Percentiles rank a stretch among this genome's conserved stretches.
phyloP scores from a whole-genome alignment of 257 asterid genomes.

The Solanum pinnatisectum region DNA sequence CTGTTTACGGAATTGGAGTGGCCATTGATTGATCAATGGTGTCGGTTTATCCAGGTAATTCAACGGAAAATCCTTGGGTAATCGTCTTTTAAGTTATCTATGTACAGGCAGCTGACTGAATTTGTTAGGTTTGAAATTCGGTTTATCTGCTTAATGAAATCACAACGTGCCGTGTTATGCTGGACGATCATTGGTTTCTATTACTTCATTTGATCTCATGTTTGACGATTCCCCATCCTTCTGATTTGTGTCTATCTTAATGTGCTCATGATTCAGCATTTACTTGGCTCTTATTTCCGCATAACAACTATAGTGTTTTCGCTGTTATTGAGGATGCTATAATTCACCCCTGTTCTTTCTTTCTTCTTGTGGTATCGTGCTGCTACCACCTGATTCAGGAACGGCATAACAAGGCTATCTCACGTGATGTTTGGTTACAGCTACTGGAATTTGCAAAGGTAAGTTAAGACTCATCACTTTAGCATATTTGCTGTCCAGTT shows the following conservation, averaged over 20 bases:
- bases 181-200: background rate
- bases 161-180: background rate
- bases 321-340: background rate
- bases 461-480: slow-evolving; percentile 2
- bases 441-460: slow-evolving; percentile 95
- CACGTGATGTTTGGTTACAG: slow-evolving; percentile 96
- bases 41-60: slow-evolving; percentile 86
- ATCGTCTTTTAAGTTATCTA: background rate
- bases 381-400: slow-evolving; percentile 38
- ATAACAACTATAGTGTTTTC: background rate
- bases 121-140: background rate
- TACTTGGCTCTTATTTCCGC: background rate
- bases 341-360: background rate
- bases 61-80: background rate
- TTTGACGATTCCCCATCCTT: background rate
- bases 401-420: slow-evolving; percentile 87
- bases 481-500: background rate
- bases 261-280: background rate
- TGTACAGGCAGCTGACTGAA: background rate
- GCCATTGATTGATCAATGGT: slow-evolving; percentile 96
- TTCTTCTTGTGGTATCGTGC: background rate
- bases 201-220: background rate
- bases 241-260: background rate
- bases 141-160: background rate
- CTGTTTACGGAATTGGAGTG: slow-evolving; percentile 84